phyloP scores from a whole-genome alignment of 768 basidiomycete genomes.

The Tulasnella sp. region DNA sequence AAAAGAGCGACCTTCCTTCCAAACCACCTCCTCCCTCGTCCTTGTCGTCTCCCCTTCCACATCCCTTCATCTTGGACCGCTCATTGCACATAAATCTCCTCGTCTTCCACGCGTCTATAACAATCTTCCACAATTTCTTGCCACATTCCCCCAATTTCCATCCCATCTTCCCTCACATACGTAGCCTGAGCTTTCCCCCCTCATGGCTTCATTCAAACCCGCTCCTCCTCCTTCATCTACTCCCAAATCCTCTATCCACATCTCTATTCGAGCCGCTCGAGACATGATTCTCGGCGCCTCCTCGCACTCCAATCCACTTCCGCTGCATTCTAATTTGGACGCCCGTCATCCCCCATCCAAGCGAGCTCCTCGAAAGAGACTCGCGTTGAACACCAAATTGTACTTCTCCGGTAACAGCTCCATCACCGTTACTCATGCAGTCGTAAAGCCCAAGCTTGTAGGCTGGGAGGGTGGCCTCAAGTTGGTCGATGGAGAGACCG shows the following conservation, averaged over 20 bases:
- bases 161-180: neutral
- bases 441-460: slow-evolving; percentile 5
- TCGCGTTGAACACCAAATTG: slow-evolving; percentile 3
- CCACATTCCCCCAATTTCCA: slow-evolving; percentile 2
- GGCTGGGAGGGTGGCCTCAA: neutral
- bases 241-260: slow-evolving; percentile 1
- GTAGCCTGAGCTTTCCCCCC: slow-evolving; percentile 11
- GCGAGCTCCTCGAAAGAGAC: slow-evolving; percentile 11
- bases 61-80: neutral
- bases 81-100: neutral
- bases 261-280: neutral
- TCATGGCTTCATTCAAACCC: slow-evolving; percentile 2
- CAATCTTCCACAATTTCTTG: neutral
- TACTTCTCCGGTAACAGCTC: neutral
- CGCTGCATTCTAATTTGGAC: slow-evolving; percentile 13
- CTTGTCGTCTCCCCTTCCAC: neutral
- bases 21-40: slow-evolving; percentile 7
- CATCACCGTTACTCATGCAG: neutral
- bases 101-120: slow-evolving; percentile 12
- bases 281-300: slow-evolving; percentile 5
- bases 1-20: slow-evolving; percentile 11
- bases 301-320: neutral
- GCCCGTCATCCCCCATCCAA: neutral
- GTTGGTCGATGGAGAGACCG: slow-evolving; percentile 5
- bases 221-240: neutral